Evolutionary conservation across 345 rosid species (phyloP).

Genomic region (Salix arbutifolia): DNA sequence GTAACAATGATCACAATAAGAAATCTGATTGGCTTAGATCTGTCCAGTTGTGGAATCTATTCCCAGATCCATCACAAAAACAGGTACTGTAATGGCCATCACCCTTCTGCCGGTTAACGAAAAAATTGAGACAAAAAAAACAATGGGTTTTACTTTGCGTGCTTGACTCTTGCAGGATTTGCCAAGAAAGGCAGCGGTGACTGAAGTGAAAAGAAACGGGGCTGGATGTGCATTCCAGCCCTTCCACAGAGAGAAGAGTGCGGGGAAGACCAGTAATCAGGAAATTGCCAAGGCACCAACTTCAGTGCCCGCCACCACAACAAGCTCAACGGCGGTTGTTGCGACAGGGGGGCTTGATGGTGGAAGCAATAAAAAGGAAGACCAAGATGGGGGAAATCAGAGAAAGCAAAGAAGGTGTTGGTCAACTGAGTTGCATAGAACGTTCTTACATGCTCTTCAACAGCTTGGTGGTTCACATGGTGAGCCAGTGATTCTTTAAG

Average conservation of each 20-base stretch:
- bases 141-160: background rate
- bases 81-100: slow-evolving; percentile 24
- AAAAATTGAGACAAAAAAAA: background rate
- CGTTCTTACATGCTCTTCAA: slow-evolving; percentile 80
- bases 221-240: slow-evolving; percentile 91
- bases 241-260: slow-evolving; percentile 46
- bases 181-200: slow-evolving; percentile 46
- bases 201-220: slow-evolving; percentile 61
- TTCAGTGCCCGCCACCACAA: slow-evolving; percentile 38
- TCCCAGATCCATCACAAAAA: slow-evolving; percentile 48
- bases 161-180: slow-evolving; percentile 29
- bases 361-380: slow-evolving; percentile 33
- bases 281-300: slow-evolving; percentile 22
- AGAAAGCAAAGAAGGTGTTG: slow-evolving; percentile 86
- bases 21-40: slow-evolving; percentile 98
- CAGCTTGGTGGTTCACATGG: slow-evolving; percentile 94
- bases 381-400: slow-evolving; percentile 38
- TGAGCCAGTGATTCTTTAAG: slow-evolving; percentile 14
- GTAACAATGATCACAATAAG: slow-evolving; percentile 37
- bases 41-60: slow-evolving; percentile 86
- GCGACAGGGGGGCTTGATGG: slow-evolving; percentile 5
- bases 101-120: background rate
- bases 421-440: slow-evolving; percentile 91
- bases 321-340: slow-evolving; percentile 47
- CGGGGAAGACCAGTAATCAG: slow-evolving; percentile 25